phyloP scores from a whole-genome alignment of 163 green algal species.

The Chlamydomonas reinhardtii region DNA sequence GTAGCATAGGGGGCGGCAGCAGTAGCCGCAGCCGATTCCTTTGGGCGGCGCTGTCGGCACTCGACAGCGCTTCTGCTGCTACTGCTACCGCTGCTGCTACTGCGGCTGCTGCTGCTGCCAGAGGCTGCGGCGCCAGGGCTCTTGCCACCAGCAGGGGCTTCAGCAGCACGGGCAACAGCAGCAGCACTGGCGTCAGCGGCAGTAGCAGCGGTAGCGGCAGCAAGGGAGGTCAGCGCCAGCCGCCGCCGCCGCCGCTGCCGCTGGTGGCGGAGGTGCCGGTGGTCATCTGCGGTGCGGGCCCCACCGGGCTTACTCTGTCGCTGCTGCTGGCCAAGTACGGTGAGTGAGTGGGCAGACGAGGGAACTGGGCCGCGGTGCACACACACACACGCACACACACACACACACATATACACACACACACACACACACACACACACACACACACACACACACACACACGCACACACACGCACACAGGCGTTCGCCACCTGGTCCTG shows the following conservation, averaged over 20 bases:
- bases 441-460: not conserved
- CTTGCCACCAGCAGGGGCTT: too few relatives aligned
- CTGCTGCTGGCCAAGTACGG: slow-evolving; percentile 75
- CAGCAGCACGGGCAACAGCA: not conserved
- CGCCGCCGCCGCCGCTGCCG: not conserved
- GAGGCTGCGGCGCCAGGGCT: too few relatives aligned
- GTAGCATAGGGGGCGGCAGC: too few relatives aligned
- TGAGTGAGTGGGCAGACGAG: not conserved
- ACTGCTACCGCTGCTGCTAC: too few relatives aligned
- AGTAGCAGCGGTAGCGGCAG: not conserved
- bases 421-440: too few relatives aligned
- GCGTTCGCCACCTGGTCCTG: slow-evolving; percentile 78
- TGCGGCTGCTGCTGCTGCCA: too few relatives aligned
- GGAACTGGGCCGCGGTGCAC: not conserved
- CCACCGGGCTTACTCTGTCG: slow-evolving; percentile 81
- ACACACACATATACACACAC: too few relatives aligned
- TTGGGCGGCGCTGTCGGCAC: too few relatives aligned
- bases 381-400: not conserved
- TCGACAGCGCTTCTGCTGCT: too few relatives aligned
- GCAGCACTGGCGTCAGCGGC: not conserved
- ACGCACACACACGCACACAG: slow-evolving; percentile 34
- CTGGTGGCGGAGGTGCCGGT: slow-evolving; percentile 63
- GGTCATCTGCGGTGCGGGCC: slow-evolving; percentile 83
- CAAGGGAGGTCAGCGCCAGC: not conserved
- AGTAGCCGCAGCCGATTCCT: too few relatives aligned